A percentile compares a stretch with the other conserved stretches of the same genome.
phyloP scores from a whole-genome alignment of 768 basidiomycete genomes.

The Kwoniella newhampshirensis region DNA sequence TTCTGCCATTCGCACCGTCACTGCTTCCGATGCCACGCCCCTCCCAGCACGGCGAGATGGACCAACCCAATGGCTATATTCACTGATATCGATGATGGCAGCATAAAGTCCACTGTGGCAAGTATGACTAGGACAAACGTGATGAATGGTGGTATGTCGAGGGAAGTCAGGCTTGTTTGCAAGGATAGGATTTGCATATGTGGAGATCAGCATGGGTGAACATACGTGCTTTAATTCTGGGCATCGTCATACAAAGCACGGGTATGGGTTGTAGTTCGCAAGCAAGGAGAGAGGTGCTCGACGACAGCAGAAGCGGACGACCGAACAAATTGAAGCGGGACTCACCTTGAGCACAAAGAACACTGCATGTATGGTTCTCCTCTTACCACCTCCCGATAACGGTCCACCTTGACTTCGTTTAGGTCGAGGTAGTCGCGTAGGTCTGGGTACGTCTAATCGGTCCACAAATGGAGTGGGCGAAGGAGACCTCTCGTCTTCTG shows the following conservation, averaged over 20 bases:
- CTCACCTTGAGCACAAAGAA: slow-evolving; percentile 20
- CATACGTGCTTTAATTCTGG: too few species aligned
- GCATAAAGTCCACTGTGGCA: not conserved
- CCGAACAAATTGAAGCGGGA: not conserved
- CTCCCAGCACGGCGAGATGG: not conserved
- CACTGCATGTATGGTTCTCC: not conserved
- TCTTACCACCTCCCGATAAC: too few species aligned
- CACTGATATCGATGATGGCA: not conserved
- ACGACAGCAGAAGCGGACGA: too few species aligned
- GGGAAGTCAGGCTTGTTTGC: slow-evolving; percentile 11
- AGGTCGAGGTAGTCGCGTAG: not conserved
- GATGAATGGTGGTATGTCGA: not conserved
- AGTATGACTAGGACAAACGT: slow-evolving; percentile 1
- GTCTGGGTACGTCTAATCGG: too few species aligned
- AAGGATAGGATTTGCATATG: slow-evolving; percentile 18
- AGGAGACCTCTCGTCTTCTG: slow-evolving; percentile 6
- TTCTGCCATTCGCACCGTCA: too few species aligned
- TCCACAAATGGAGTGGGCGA: not conserved
- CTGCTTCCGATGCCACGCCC: not conserved
- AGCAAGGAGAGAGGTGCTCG: too few species aligned
- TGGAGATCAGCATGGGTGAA: not conserved
- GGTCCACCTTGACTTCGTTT: too few species aligned
- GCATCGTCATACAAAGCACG: not conserved
- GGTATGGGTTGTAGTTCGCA: not conserved
- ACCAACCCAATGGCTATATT: not conserved